Conservation (phyloP, 2,329 filamentous ascomycete genomes). For the Botrytis cinerea region DNA sequence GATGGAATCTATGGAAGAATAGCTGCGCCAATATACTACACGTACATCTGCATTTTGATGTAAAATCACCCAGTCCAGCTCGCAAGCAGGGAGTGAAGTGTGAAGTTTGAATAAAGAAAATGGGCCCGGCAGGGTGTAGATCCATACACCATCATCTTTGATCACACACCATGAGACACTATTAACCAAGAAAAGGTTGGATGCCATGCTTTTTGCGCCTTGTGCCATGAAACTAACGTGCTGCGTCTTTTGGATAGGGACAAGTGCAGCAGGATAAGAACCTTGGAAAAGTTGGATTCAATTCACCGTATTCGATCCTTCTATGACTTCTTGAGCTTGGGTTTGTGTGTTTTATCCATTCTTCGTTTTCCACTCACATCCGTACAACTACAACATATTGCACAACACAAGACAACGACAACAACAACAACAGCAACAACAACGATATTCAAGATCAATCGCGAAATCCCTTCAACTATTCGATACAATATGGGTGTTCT, state of each 20-base stretch:
- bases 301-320: background rate
- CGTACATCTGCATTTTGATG: background rate
- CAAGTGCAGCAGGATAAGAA: background rate
- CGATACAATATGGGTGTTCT: slow-evolving; percentile 19
- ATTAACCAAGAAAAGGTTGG: slow-evolving; percentile 3
- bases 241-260: background rate
- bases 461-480: background rate
- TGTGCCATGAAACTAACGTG: background rate
- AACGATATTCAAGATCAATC: background rate
- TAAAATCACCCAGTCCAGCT: background rate
- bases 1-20: background rate
- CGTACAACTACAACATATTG: background rate
- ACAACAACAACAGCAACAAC: background rate
- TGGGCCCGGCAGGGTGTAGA: background rate
- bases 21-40: background rate
- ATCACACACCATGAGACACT: background rate
- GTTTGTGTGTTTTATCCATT: background rate
- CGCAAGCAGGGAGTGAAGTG: background rate
- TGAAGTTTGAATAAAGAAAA: slow-evolving; percentile 3
- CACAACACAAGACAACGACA: background rate
- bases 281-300: background rate
- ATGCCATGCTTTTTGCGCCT: background rate
- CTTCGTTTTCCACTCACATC: no score
- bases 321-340: background rate
- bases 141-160: background rate